Base-by-base conservation (phyloP, 805 yeast species). In the Candida arabinofermentans region DNA sequence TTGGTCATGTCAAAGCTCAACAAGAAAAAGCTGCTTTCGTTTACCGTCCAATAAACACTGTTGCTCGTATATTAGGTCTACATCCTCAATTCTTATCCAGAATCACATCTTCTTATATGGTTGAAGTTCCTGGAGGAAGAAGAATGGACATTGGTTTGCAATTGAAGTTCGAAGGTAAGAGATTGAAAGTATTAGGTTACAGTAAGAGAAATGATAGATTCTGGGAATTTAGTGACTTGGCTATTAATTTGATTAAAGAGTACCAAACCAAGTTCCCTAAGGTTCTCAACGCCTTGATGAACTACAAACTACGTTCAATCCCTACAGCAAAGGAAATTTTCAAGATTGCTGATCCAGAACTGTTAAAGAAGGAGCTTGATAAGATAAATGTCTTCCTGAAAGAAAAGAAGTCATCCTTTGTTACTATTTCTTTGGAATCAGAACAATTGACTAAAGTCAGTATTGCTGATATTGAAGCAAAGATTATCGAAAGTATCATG, bases 121-220 rank as follows among this genome's bases (percentile, higher is more conserved):
- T 90, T 45, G 73, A 70, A 24, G 79, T 75, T 45, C 71, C 71
- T 17, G 66, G 67, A 26, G 74, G 74, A 18, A 75, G 68, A 48
- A 73, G 74, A 48, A 55, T 72, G 8, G 84, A 90, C 57, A 69
- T 93, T 54, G 98, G 98, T 17, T 69, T 93, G 48, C 86, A 83
- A 43, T 70, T 93, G 61, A 90, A 90, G 64, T 85, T 82, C 62
- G 96, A 90, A 50, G 77, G 77, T 18, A 77, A 78, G 45, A 78
- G 88, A 51, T 75, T 77, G 54, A 91, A 91, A 63, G 98, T 87
- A 3, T 71, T 90, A 48, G 99, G 98, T 4, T 91, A 80, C 66
- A 80, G 96, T 2, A 75, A 81, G 44, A 79, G 81, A 55, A 69
- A 64, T 32, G 74, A 69, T 21, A 70, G 71, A 38, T 81, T 79